These are phyloP conservation scores for Mycena citricolor DNA, from an alignment of 1,284 basidiomycete genomes.

Conservation along the genomic window DNA sequence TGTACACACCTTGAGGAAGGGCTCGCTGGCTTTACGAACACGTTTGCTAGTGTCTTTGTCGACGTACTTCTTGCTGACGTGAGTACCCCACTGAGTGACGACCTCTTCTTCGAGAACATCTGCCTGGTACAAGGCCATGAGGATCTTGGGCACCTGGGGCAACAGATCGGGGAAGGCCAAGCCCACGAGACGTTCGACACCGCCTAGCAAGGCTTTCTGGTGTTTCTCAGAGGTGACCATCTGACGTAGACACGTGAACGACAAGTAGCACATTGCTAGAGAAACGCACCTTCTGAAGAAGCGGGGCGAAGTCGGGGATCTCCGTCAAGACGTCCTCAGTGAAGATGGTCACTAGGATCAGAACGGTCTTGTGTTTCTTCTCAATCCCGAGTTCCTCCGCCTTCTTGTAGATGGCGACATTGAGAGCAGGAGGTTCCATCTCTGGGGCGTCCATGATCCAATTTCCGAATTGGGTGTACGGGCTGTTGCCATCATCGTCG, in stretches of 20 bases:
- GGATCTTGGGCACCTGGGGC: slow-evolving; percentile 79
- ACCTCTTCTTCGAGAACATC: slow-evolving; percentile 94
- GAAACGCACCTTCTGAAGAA: slow-evolving; percentile 73
- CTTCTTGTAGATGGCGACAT: slow-evolving; percentile 82
- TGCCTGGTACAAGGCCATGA: slow-evolving; percentile 94
- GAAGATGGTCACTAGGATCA: slow-evolving; percentile 87
- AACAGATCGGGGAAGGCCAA: slow-evolving; percentile 67
- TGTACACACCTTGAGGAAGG: slow-evolving; percentile 76
- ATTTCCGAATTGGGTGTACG: slow-evolving; percentile 80
- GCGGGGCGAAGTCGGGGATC: slow-evolving; percentile 69
- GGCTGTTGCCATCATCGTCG: slow-evolving; percentile 85
- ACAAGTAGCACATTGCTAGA: neutral
- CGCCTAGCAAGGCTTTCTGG: slow-evolving; percentile 91
- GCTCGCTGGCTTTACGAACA: slow-evolving; percentile 93
- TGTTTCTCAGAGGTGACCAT: slow-evolving; percentile 88
- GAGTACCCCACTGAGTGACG: slow-evolving; percentile 91
- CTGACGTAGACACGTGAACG: slow-evolving; percentile 34
- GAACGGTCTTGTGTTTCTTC: slow-evolving; percentile 93
- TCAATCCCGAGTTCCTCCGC: slow-evolving; percentile 91
- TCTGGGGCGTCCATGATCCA: slow-evolving; percentile 86
- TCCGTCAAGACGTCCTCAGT: slow-evolving; percentile 75
- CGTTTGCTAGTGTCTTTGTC: slow-evolving; percentile 95
- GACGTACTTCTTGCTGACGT: slow-evolving; percentile 97
- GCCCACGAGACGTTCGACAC: slow-evolving; percentile 83
- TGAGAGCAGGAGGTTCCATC: slow-evolving; percentile 43